These are phyloP conservation scores for Crepidotus variabilis DNA, from an alignment of 768 basidiomycete species.

Conservation along the genomic window DNA sequence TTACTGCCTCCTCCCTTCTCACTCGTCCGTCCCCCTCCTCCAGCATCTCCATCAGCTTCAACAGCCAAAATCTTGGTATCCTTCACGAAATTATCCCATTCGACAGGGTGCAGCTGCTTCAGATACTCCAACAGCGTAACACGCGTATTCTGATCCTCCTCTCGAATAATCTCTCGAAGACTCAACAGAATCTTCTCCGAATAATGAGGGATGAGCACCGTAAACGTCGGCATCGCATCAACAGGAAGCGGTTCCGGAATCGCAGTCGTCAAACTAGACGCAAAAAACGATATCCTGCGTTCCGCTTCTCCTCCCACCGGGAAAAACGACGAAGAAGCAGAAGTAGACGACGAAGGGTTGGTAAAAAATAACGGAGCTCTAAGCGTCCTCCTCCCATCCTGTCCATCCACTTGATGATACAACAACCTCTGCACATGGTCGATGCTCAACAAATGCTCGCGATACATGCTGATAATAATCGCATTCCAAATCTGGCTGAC, in stretches of 20 bases:
- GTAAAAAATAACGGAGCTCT: slow-evolving; percentile 99
- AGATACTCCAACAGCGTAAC: slow-evolving; percentile 97
- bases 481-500: slow-evolving; percentile 99
- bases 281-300: slow-evolving; percentile 97
- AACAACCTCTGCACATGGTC: slow-evolving; percentile 96
- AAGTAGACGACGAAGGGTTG: slow-evolving; percentile 66
- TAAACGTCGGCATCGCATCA: slow-evolving; percentile 99
- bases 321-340: slow-evolving; percentile 83
- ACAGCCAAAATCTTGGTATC: slow-evolving; percentile 99
- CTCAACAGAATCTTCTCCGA: slow-evolving; percentile 98
- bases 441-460: slow-evolving; percentile 96
- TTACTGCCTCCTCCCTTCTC: slow-evolving; percentile 74
- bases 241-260: slow-evolving; percentile 94
- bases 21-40: slow-evolving; percentile 49
- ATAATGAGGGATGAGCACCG: slow-evolving; percentile 98
- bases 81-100: slow-evolving; percentile 99
- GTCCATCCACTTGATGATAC: slow-evolving; percentile 93
- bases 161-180: slow-evolving; percentile 95
- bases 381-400: slow-evolving; percentile 85
- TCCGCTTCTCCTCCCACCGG: slow-evolving; percentile 93
- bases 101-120: slow-evolving; percentile 96
- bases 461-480: slow-evolving; percentile 99
- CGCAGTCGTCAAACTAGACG: slow-evolving; percentile 93
- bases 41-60: slow-evolving; percentile 64
- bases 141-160: slow-evolving; percentile 94